Percentiles rank a stretch among this genome's conserved stretches.
phyloP scores from a whole-genome alignment of 495 filamentous ascomycete genomes.

The Haplographium delicatum region DNA sequence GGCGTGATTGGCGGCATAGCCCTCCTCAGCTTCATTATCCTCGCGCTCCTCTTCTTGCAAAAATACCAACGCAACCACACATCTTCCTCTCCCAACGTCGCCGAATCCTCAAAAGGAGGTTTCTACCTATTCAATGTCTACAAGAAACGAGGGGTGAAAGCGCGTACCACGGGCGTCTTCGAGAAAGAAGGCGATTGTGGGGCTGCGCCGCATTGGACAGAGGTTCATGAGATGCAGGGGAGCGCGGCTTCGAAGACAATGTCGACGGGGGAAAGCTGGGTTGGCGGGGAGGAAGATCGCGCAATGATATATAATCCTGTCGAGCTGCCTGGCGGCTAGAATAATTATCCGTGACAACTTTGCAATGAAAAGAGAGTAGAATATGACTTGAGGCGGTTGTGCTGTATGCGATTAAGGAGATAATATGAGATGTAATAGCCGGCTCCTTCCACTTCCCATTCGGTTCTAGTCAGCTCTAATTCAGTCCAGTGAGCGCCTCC shows the following conservation, averaged over 20 bases:
- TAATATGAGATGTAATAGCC: background rate
- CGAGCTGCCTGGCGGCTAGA: background rate
- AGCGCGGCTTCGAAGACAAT: background rate
- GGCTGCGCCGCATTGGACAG: background rate
- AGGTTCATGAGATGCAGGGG: background rate
- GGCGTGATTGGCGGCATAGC: background rate
- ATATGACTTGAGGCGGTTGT: background rate
- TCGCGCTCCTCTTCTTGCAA: slow-evolving; percentile 1
- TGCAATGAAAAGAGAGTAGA: background rate
- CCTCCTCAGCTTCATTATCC: background rate
- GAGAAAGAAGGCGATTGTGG: background rate
- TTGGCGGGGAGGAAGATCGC: background rate
- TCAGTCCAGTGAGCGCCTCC: background rate
- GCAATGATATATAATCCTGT: background rate
- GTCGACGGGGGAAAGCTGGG: background rate
- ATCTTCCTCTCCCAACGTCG: background rate
- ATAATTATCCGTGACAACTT: background rate
- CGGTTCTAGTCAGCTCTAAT: background rate
- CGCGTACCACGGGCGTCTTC: background rate
- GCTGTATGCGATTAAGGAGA: background rate
- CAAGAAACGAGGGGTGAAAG: background rate
- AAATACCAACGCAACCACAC: background rate
- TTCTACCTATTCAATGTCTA: background rate
- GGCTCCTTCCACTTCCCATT: background rate
- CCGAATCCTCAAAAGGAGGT: background rate